Evolutionary conservation across 176 grass and related monocot species (phyloP), one percentile per base, ranked within the genome.

Genomic region (Eragrostis curvula): DNA sequence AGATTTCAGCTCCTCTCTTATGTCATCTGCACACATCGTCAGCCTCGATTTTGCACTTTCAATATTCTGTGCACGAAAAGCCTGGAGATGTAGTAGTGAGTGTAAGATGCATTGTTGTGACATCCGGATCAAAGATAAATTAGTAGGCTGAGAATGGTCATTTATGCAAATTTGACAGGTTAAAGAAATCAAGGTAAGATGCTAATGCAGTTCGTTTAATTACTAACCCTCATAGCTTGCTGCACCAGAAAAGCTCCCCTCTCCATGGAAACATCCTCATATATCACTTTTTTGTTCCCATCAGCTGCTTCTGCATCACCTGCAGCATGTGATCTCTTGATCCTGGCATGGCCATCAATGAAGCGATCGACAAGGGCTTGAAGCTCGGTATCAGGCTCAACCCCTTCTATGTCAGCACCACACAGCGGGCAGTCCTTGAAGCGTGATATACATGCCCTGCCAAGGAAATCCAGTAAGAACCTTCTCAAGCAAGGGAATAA

Each of bases 221-320:
- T 41, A 89, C 96, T 78, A 11, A 99, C 96, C 93, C 96, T 93
- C 96, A 99, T 95, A 58, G 96, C 93, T 82, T 99, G 96, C 90
- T 99, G 93, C 63, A 99, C 96, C 16, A 99, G 78, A 64, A 99
- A 96, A 56, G 96, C 88, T 29, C 96, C 96, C 59, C 96, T 89
- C 81, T 99, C 93, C 93, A 99, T 99, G 74, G 96, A 99, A 29
- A 99, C 93, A 83, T 99, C 93, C 50, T 89, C 96, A 71, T 99
- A 99, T 82, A 99, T 99, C 23, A 99, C 93, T 63, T 91, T 99
- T 73, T 84, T 84, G 32, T 87, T 84, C 17, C 59, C 84, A 75
- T 60, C 89, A 16, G 24, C 41, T 73, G 67, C 78, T 88, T 91
- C 53, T 21, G 4, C 80, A 71, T 79, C 82, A 44, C 80, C 87